Evolutionary conservation across 352 stramenopile species (phyloP).

Genomic region (Phytophthora sp.): DNA sequence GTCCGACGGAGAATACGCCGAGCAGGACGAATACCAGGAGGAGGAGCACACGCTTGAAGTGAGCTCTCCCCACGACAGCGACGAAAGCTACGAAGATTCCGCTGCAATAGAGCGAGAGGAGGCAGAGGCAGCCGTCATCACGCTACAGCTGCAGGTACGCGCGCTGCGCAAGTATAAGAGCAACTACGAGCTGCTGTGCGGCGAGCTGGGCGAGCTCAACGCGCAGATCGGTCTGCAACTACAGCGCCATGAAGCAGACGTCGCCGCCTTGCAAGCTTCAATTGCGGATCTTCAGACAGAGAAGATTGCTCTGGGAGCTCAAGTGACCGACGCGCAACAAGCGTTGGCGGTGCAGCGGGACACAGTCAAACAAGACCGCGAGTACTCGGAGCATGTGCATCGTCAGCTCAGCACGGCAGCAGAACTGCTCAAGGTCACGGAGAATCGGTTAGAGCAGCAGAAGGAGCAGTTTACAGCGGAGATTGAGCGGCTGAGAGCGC

Average conservation of each 20-base stretch:
- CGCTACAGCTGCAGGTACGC: constrained; percentile 56
- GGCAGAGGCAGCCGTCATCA: constrained; percentile 6
- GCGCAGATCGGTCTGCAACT: constrained; percentile 71
- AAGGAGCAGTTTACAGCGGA: constrained; percentile 35
- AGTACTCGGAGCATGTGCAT: constrained; percentile 66
- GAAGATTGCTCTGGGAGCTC: constrained; percentile 46
- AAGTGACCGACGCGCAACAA: constrained; percentile 27
- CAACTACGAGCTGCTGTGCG: constrained; percentile 81
- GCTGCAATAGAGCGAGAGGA: constrained; percentile 23
- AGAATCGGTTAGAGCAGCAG: constrained; percentile 54
- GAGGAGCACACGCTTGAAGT: neutral
- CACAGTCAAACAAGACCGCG: constrained; percentile 44
- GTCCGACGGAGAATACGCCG: neutral
- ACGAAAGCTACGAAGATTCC: neutral
- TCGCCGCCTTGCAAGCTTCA: constrained; percentile 50
- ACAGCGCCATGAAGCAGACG: constrained; percentile 72
- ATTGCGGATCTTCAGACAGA: constrained; percentile 42
- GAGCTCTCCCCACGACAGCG: constrained; percentile 4
- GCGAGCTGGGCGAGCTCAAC: constrained; percentile 72
- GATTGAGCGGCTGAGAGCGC: constrained; percentile 18
- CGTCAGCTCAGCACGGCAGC: constrained; percentile 63
- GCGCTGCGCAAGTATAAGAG: constrained; percentile 73
- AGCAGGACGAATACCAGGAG: constrained; percentile 12
- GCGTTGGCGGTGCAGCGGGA: constrained; percentile 29
- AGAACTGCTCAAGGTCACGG: constrained; percentile 62